Evolutionary conservation across 805 yeast genomes (phyloP).

Genomic region (Pichia ethanolica): DNA sequence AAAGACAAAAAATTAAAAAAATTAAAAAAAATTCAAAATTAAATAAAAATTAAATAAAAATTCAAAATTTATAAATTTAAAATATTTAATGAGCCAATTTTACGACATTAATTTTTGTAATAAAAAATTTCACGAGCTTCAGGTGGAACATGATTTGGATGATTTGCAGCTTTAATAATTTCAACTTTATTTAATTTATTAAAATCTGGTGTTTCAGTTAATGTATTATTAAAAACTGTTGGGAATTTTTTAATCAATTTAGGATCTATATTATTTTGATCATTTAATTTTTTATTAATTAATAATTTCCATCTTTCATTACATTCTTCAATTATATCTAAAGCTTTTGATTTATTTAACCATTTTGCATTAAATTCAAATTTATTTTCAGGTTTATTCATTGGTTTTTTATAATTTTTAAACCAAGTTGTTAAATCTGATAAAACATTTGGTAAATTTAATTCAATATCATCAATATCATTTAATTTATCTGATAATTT

Average conservation of each 20-base stretch:
- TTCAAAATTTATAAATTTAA: background rate
- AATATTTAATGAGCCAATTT: background rate
- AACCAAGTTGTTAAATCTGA: constrained; percentile 72
- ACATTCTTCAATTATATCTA: constrained; percentile 55
- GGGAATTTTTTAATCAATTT: constrained; percentile 22
- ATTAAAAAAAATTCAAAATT: too few relatives aligned
- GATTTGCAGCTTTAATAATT: background rate
- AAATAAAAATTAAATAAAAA: too few relatives aligned
- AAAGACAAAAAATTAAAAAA: too few relatives aligned
- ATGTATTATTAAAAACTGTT: constrained; percentile 32
- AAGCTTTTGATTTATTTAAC: constrained; percentile 41
- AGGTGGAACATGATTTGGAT: constrained; percentile 14
- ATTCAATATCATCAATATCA: constrained; percentile 61
- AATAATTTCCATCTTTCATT: constrained; percentile 60
- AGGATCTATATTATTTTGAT: constrained; percentile 6
- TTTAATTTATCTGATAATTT: constrained; percentile 54
- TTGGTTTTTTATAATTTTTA: constrained; percentile 75
- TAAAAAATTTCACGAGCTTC: constrained; percentile 12
- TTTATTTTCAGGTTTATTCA: constrained; percentile 67
- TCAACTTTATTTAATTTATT: background rate
- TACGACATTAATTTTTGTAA: constrained; percentile 1
- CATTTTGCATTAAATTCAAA: constrained; percentile 65
- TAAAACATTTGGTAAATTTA: constrained; percentile 62
- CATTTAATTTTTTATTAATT: constrained; percentile 35
- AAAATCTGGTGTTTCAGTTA: constrained; percentile 22